Conservation (phyloP, 2,329 filamentous ascomycete species). For the Fusarium incarnatum region DNA sequence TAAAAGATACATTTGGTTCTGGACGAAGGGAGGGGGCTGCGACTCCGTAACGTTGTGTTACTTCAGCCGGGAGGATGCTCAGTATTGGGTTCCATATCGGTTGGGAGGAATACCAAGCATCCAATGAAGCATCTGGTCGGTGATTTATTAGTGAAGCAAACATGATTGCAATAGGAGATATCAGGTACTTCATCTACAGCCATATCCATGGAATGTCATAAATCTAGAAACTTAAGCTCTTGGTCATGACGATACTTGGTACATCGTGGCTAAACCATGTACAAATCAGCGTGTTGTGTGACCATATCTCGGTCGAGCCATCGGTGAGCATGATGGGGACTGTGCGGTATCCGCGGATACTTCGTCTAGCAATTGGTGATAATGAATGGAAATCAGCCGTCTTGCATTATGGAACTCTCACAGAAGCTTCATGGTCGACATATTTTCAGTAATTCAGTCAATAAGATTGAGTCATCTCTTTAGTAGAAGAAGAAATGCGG, state of each 20-base stretch:
- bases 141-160: not conserved
- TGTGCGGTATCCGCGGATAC: constrained; percentile 5
- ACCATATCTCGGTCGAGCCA: constrained; percentile 34
- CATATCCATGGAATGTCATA: not conserved
- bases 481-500: not conserved
- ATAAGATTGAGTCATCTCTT: not conserved
- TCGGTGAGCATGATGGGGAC: constrained; percentile 31
- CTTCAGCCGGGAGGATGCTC: constrained; percentile 14
- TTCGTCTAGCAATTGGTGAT: not conserved
- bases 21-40: constrained; percentile 18
- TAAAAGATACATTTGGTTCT: constrained; percentile 8
- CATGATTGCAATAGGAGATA: not conserved
- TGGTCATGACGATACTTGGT: constrained; percentile 26
- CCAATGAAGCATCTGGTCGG: not conserved
- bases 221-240: not conserved
- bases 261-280: constrained; percentile 21
- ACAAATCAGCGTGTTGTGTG: constrained; percentile 37
- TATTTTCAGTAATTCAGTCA: not conserved
- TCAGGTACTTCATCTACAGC: not conserved
- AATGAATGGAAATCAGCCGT: not conserved
- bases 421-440: not conserved
- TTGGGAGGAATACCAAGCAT: not conserved
- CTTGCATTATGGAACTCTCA: not conserved
- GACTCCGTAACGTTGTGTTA: constrained; percentile 33
- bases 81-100: not conserved